Percentiles rank a stretch among this genome's conserved stretches.
Evolutionary conservation across 345 rosid species (phyloP).

Genomic region (Arabidopsis thaliana): TAIR10.1 NC_003076.8:6415501-6416000

Average conservation of each 20-base stretch:
- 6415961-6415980: not conserved
- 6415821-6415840: not conserved
- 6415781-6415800: slow-evolving; percentile 37
- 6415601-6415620: slow-evolving; percentile 78
- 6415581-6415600: slow-evolving; percentile 61
- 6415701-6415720: slow-evolving; percentile 60
- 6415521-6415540: slow-evolving; percentile 92
- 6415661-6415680: slow-evolving; percentile 70
- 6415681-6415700: slow-evolving; percentile 68
- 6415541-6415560: slow-evolving; percentile 70
- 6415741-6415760: slow-evolving; percentile 17
- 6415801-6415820: slow-evolving; percentile 8
- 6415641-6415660: slow-evolving; percentile 74
- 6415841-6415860: slow-evolving; percentile 2
- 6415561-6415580: slow-evolving; percentile 64
- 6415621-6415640: slow-evolving; percentile 47
- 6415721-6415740: slow-evolving; percentile 41
- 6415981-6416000: not conserved
- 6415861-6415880: not conserved
- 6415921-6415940: not conserved
- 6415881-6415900: not conserved
- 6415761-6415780: not conserved
- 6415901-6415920: not conserved
- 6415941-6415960: not conserved
- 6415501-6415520: slow-evolving; percentile 63